Base-by-base conservation (phyloP, 1,139 yeast genomes). In the Nakaseomyces uthaithaninus region DNA sequence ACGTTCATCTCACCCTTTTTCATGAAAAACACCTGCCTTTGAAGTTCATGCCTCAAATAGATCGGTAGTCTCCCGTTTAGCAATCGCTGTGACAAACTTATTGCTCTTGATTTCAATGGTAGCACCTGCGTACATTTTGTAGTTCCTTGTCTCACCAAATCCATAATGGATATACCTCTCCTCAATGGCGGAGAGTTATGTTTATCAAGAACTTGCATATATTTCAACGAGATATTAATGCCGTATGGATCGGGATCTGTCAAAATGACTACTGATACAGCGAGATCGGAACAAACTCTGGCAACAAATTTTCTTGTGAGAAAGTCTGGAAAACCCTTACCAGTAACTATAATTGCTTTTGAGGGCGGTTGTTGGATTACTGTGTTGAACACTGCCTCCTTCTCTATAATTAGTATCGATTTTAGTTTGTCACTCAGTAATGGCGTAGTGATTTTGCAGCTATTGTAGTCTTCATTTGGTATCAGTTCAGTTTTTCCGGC, bases 161-260 rank as follows among this genome's bases (percentile, higher is more conserved):
- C 49, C 5, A 45, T 36, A n/a, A 57, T 30, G 19, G 45, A 35
- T 5, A 47, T 49, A 1, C 62, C 63, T 34, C 41, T 43, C 41
- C 49, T 48, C 9, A 17, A 35, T 10, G 14, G 19, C 5, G 15
- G 18, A 9, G 41, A 24, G 15, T 27, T 33, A 22, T 40, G 43
- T 17, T 40, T 39, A 5, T 27, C 15, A 11, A 27, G 5, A 18
- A 17, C 4, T 11, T 42, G 37, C 40, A 48, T 40, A 40, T 62
- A 60, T 35, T 56, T 58, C 12, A 50, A 33, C 3, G 59, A 56
- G 17, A 63, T 63, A 36, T 58, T 54, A 9, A 60, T 46, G 0
- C 67, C 67, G 41, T 62, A 49, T 0, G 66, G 65, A 41, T 63
- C 67, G n/a, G 64, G 56, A 42, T 63, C 67, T 3, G 58, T 57